phyloP scores from a whole-genome alignment of 768 basidiomycete species.

The Psilocybe cubensis region DNA sequence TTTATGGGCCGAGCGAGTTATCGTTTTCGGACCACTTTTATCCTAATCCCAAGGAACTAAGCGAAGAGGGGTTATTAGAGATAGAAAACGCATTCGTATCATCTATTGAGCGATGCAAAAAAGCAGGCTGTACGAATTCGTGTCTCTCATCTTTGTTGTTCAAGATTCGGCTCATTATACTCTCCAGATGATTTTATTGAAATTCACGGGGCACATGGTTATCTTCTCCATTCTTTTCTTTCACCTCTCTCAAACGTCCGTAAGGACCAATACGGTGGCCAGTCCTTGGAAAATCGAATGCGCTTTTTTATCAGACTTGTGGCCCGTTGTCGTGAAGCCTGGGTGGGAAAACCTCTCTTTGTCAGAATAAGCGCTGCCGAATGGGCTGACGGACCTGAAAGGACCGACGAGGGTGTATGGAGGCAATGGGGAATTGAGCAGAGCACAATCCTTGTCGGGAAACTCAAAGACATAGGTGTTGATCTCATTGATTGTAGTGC shows the following conservation, averaged over 20 bases:
- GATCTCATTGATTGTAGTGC: slow-evolving; percentile 78
- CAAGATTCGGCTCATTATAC: neutral
- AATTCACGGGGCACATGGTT: slow-evolving; percentile 73
- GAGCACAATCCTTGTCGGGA: slow-evolving; percentile 57
- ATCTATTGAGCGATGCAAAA: slow-evolving; percentile 56
- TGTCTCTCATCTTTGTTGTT: neutral
- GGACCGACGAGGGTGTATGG: slow-evolving; percentile 58
- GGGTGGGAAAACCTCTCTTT: slow-evolving; percentile 72
- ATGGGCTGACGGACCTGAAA: slow-evolving; percentile 63
- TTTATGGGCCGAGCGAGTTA: slow-evolving; percentile 63
- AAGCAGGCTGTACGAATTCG: slow-evolving; percentile 54
- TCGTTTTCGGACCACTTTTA: slow-evolving; percentile 55
- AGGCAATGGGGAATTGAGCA: slow-evolving; percentile 81
- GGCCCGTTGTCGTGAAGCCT: slow-evolving; percentile 52
- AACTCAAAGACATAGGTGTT: slow-evolving; percentile 63
- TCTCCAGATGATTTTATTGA: slow-evolving; percentile 68
- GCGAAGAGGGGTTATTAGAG: slow-evolving; percentile 52
- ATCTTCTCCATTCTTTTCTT: slow-evolving; percentile 68
- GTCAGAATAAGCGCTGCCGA: slow-evolving; percentile 70
- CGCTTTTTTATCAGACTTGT: slow-evolving; percentile 67
- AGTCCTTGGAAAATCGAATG: slow-evolving; percentile 69
- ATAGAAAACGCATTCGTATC: slow-evolving; percentile 65
- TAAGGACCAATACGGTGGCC: slow-evolving; percentile 73
- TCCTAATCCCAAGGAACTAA: slow-evolving; percentile 62
- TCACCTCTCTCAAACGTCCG: slow-evolving; percentile 79